These are phyloP conservation scores for Paspalum notatum DNA, from an alignment of 176 grass and related monocot genomes.

Conservation along the genomic window DNA sequence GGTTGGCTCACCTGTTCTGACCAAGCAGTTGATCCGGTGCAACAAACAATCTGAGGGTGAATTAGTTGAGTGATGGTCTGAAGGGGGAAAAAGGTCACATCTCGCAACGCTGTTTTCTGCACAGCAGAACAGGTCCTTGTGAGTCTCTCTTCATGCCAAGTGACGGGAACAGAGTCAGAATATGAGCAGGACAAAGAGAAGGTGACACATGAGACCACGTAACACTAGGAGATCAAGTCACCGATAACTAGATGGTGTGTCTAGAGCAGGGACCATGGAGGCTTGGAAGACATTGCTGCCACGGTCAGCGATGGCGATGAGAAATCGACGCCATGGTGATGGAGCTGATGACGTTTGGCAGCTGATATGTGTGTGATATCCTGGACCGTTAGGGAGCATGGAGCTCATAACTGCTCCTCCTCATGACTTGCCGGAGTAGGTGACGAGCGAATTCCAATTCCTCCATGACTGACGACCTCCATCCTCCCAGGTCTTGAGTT, in stretches of 20 bases:
- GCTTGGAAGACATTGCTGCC: not conserved
- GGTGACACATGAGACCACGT: not conserved
- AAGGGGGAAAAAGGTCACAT: conserved; percentile 3
- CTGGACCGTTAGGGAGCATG: conserved; percentile 8
- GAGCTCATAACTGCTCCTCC: conserved; percentile 24
- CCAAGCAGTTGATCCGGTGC: conserved; percentile 29
- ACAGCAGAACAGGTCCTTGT: conserved; percentile 20
- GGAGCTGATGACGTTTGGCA: not conserved
- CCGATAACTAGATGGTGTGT: not conserved
- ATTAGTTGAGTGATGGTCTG: not conserved
- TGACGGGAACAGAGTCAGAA: not conserved
- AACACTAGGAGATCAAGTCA: conserved; percentile 16
- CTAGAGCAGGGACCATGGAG: not conserved
- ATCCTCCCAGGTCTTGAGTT: conserved; percentile 30
- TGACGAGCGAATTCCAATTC: not conserved
- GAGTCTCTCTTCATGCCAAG: not conserved
- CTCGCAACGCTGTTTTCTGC: not conserved
- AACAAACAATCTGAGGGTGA: not conserved
- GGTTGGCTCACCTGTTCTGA: conserved; percentile 43
- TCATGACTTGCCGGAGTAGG: conserved; percentile 33
- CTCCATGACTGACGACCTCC: not conserved
- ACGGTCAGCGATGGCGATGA: conserved; percentile 11
- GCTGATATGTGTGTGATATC: conserved; percentile 13
- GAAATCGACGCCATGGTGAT: not conserved
- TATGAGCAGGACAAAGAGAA: not conserved